phyloP scores from a whole-genome alignment of 441 rosid genomes.

The Eruca vesicaria region DNA sequence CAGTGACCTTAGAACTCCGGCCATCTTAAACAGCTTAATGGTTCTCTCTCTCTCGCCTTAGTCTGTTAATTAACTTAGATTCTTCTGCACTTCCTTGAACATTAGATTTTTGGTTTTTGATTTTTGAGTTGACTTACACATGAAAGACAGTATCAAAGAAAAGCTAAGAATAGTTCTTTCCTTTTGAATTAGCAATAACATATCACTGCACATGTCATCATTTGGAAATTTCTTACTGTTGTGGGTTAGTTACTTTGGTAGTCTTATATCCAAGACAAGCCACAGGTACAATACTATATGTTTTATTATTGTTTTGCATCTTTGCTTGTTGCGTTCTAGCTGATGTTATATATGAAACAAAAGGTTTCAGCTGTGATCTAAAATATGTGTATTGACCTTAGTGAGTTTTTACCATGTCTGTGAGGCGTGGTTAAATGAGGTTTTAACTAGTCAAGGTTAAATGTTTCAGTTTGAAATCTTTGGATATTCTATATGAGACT shows the following conservation, averaged over 20 bases:
- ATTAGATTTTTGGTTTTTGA: background rate
- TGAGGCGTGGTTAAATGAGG: background rate
- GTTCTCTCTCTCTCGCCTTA: background rate
- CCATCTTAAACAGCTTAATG: slow-evolving; percentile 12
- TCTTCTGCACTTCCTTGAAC: background rate
- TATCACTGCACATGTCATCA: background rate
- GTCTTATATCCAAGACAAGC: background rate
- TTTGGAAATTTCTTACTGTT: background rate
- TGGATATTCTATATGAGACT: background rate
- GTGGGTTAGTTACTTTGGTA: background rate
- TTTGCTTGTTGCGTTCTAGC: background rate
- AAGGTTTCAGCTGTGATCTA: background rate
- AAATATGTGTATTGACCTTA: slow-evolving; percentile 11
- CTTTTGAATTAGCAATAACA: background rate
- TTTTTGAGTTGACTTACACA: slow-evolving; percentile 3
- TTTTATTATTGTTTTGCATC: background rate
- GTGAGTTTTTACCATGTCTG: background rate
- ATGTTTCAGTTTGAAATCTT: too few relatives aligned
- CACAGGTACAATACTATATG: background rate
- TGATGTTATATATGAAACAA: background rate
- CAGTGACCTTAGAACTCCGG: slow-evolving; percentile 17
- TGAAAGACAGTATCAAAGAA: slow-evolving; percentile 4
- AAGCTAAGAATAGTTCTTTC: too few relatives aligned
- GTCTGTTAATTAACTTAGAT: background rate
- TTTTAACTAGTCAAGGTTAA: slow-evolving; percentile 3